Percentiles rank a stretch among this genome's conserved stretches.
These are phyloP conservation scores for Aspergillus sp. DNA, from an alignment of 2,329 filamentous ascomycete species.

Conservation along the genomic window DNA sequence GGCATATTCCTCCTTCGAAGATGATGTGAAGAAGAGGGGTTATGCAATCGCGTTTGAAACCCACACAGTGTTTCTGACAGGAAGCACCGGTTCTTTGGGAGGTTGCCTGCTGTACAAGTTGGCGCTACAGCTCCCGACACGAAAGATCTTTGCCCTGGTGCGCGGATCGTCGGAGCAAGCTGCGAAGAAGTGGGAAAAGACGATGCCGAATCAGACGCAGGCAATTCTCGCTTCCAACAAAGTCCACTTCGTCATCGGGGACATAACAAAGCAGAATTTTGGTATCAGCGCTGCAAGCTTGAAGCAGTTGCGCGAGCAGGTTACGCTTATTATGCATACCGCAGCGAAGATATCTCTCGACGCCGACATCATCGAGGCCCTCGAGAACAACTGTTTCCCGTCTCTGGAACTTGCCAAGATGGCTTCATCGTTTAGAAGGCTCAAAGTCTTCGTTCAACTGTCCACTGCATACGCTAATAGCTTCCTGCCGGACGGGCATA, in stretches of 20 bases:
- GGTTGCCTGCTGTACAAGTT: constrained; percentile 41
- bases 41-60: constrained; percentile 32
- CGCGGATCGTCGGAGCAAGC: constrained; percentile 30
- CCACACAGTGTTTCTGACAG: constrained; percentile 37
- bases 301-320: constrained; percentile 28
- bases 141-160: constrained; percentile 36
- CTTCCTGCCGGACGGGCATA: constrained; percentile 36
- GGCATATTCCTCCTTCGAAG: constrained; percentile 16
- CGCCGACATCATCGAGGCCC: constrained; percentile 30
- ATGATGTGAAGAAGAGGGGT: constrained; percentile 29
- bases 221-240: constrained; percentile 33
- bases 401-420: constrained; percentile 35
- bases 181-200: constrained; percentile 33
- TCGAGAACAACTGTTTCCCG: constrained; percentile 39
- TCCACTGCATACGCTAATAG: constrained; percentile 40
- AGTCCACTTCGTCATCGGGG: constrained; percentile 35
- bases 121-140: constrained; percentile 37
- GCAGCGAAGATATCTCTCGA: constrained; percentile 39
- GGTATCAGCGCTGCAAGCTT: constrained; percentile 27
- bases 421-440: constrained; percentile 29
- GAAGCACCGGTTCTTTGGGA: constrained; percentile 37
- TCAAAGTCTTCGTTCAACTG: constrained; percentile 36
- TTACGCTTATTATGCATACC: constrained; percentile 39
- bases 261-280: constrained; percentile 33
- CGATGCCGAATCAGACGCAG: constrained; percentile 34